Evolutionary conservation across 2,329 filamentous ascomycete species (phyloP).

Genomic region (Beauveria australis): DNA sequence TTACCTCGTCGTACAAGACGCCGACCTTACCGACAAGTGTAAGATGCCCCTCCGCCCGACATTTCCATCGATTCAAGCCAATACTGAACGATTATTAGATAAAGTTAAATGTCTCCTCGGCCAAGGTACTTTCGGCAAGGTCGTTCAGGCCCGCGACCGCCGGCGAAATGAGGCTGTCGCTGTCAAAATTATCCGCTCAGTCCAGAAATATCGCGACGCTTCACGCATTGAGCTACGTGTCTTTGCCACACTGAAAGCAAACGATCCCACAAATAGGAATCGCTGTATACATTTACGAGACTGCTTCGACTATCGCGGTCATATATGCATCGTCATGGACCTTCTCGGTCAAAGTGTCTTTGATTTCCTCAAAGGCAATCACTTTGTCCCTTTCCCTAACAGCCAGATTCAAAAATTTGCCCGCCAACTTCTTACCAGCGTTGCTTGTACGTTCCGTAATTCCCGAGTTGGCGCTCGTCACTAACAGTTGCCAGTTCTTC

Average conservation of each 20-base stretch:
- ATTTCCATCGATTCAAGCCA: too few species aligned
- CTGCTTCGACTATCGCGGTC: constrained; percentile 93
- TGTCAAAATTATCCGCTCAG: constrained; percentile 96
- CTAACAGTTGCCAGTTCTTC: constrained; percentile 56
- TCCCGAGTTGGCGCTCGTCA: not conserved
- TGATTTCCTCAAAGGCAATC: constrained; percentile 92
- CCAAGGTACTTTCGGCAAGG: constrained; percentile 97
- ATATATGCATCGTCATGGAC: constrained; percentile 81
- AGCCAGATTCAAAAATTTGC: constrained; percentile 98
- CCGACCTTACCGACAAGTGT: constrained; percentile 84
- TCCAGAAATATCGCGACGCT: constrained; percentile 96
- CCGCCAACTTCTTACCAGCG: constrained; percentile 91
- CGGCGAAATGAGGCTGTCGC: constrained; percentile 72
- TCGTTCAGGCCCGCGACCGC: constrained; percentile 83
- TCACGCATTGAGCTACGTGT: constrained; percentile 91
- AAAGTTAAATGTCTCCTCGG: constrained; percentile 83
- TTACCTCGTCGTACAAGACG: constrained; percentile 86
- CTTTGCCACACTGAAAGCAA: constrained; percentile 81
- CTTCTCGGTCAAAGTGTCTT: constrained; percentile 91
- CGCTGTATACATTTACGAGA: constrained; percentile 94
- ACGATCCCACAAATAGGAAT: constrained; percentile 87
- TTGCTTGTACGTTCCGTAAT: constrained; percentile 68
- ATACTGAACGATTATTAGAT: constrained; percentile 43
- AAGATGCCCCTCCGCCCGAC: constrained; percentile 26
- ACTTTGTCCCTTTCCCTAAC: constrained; percentile 94